These are phyloP conservation scores for Colletotrichum lupini DNA, from an alignment of 2,329 filamentous ascomycete genomes.

Conservation along the genomic window DNA sequence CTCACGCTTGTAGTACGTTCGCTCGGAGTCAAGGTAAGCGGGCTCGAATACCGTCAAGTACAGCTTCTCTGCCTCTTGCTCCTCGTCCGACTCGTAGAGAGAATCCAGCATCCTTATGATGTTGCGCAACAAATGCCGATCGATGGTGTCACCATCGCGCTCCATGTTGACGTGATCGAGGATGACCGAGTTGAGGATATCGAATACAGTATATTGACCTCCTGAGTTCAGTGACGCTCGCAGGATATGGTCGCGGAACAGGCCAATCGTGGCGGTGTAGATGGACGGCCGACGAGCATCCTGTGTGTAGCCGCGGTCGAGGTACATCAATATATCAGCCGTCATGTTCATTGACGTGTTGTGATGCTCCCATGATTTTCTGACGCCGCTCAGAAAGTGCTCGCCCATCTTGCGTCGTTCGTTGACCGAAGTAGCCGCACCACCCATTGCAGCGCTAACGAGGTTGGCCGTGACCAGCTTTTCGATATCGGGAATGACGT, in stretches of 20 bases:
- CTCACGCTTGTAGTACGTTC: slow-evolving; percentile 79
- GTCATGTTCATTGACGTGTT: slow-evolving; percentile 96
- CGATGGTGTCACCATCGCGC: slow-evolving; percentile 87
- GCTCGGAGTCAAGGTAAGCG: slow-evolving; percentile 77
- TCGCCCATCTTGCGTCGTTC: slow-evolving; percentile 86
- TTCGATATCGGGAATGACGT: slow-evolving; percentile 78
- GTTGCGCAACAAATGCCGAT: slow-evolving; percentile 83
- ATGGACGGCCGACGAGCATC: slow-evolving; percentile 80
- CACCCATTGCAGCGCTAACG: slow-evolving; percentile 59
- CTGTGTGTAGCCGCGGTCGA: slow-evolving; percentile 85
- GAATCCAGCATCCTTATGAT: slow-evolving; percentile 91
- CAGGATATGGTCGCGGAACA: slow-evolving; percentile 90
- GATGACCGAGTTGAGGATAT: slow-evolving; percentile 83
- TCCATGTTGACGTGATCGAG: slow-evolving; percentile 95
- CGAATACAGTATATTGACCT: slow-evolving; percentile 67
- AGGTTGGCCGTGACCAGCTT: slow-evolving; percentile 78
- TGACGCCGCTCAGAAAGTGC: slow-evolving; percentile 81
- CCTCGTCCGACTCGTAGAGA: slow-evolving; percentile 83
- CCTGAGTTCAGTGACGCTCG: slow-evolving; percentile 64
- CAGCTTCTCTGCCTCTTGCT: slow-evolving; percentile 81
- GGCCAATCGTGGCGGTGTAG: slow-evolving; percentile 83
- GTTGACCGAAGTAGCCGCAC: slow-evolving; percentile 75
- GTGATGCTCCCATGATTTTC: slow-evolving; percentile 87
- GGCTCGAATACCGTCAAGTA: slow-evolving; percentile 88
- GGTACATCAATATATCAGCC: slow-evolving; percentile 96